phyloP scores from a whole-genome alignment of 2,329 filamentous ascomycete genomes.

The Aspergillus pseudoglaucus region DNA sequence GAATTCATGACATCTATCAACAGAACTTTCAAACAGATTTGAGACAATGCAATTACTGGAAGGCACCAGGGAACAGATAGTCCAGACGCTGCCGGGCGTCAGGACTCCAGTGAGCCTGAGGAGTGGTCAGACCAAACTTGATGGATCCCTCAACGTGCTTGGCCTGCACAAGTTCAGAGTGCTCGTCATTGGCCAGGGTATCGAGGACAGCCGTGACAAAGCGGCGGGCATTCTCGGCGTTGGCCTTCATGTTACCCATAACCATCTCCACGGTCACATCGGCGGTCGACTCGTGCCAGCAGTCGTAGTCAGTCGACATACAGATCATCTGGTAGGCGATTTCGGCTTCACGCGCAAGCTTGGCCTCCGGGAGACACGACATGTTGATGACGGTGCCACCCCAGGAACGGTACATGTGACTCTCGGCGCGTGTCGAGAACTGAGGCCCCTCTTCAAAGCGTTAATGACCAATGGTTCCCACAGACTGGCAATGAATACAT shows the following conservation, averaged over 20 bases:
- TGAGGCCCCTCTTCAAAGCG: slow-evolving; percentile 74
- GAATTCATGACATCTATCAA: slow-evolving; percentile 3
- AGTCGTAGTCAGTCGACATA: slow-evolving; percentile 99
- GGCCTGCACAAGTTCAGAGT: slow-evolving; percentile 66
- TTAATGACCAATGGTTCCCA: neutral
- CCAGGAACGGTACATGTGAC: slow-evolving; percentile 89
- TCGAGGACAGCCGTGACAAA: slow-evolving; percentile 85
- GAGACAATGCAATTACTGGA: slow-evolving; percentile 30
- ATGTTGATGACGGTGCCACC: slow-evolving; percentile 97
- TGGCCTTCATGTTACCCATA: slow-evolving; percentile 91
- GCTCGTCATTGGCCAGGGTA: slow-evolving; percentile 70
- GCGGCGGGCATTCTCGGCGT: slow-evolving; percentile 76
- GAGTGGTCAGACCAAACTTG: slow-evolving; percentile 79
- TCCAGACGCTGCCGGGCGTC: slow-evolving; percentile 73
- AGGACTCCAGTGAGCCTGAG: slow-evolving; percentile 63
- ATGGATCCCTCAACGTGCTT: slow-evolving; percentile 74
- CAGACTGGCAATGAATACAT: slow-evolving; percentile 25
- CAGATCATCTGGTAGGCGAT: slow-evolving; percentile 97
- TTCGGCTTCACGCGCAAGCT: slow-evolving; percentile 92
- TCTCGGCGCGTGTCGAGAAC: slow-evolving; percentile 94
- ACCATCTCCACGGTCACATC: slow-evolving; percentile 94
- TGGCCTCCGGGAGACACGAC: slow-evolving; percentile 90
- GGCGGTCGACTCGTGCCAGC: slow-evolving; percentile 78
- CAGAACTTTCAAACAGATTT: neutral
- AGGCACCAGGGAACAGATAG: slow-evolving; percentile 84